Base-by-base conservation (phyloP, 176 grass and related monocot genomes). In the Triticum aestivum region DNA sequence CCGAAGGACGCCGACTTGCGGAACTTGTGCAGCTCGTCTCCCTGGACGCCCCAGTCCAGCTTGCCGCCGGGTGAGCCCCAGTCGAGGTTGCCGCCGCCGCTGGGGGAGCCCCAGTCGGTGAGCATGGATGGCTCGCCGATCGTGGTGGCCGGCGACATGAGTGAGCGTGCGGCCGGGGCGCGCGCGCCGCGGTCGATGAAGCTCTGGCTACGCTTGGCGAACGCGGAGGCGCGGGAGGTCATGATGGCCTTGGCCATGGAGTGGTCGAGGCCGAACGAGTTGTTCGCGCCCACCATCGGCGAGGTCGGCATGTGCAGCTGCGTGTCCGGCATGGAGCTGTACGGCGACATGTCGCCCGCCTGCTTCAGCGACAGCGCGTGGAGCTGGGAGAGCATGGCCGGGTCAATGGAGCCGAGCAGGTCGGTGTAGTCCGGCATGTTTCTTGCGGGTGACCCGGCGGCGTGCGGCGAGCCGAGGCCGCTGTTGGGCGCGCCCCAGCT, bases 191-290 rank as follows among this genome's bases (percentile, higher is more conserved):
- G 97, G 80, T 99, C 97, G 59, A 88, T 85, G 84, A 99, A 99
- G 90, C 97, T 99, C 89, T 99, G 94, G 83, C 97, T 99, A 47
- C 97, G 92, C 88, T 95, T 94, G n/a, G 86, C 86, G 65, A 94
- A 94, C 29, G 90, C 93, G 9, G 88, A 90, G 51, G 93, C 93
- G 78, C 93, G 93, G 20, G 93, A 92, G 91, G 87, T 95, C 93
- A 93, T 93, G 82, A 96, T 93, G 62, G 94, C 94, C 85, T 88
- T 96, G 8, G 94, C 94, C 94, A 93, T 93, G 76, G 94, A 87
- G 82, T 91, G 94, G 58, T 95, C 93, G 8, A 95, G 63, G 39
- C 88, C 88, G 79, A 92, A 95, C 42, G 88, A 84, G 62, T 78
- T 90, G 82, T 82, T 87, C 11, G 79, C 61, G 81, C 73, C 56